phyloP scores from a whole-genome alignment of 2,329 filamentous ascomycete species.

The Aspergillus hortae region DNA sequence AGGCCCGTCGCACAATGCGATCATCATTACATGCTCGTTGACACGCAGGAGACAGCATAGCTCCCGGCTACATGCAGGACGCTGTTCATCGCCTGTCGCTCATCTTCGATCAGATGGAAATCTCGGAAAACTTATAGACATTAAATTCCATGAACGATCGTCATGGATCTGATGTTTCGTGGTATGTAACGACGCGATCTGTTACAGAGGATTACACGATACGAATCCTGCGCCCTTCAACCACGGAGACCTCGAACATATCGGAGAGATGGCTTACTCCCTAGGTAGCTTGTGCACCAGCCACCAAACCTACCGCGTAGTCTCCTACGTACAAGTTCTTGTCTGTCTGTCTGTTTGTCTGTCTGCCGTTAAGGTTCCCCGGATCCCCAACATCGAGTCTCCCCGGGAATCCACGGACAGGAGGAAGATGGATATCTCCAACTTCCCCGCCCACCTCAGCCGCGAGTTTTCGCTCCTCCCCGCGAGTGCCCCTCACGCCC shows the following conservation, averaged over 20 bases:
- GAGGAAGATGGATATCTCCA: background rate
- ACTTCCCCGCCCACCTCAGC: constrained; percentile 9
- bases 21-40: background rate
- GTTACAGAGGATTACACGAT: background rate
- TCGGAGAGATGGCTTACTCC: no score
- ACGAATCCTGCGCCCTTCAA: background rate
- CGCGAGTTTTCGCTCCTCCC: constrained; percentile 2
- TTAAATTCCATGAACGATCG: no score
- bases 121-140: no score
- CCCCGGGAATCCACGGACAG: background rate
- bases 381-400: background rate
- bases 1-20: background rate
- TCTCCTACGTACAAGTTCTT: background rate
- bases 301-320: background rate
- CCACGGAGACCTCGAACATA: background rate
- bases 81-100: background rate
- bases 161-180: background rate
- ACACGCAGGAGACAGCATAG: background rate
- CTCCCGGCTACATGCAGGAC: background rate
- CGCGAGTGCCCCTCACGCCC: constrained; percentile 2
- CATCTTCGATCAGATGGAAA: background rate
- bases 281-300: background rate
- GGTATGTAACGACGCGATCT: background rate
- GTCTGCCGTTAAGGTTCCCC: background rate
- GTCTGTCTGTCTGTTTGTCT: background rate